These are phyloP conservation scores for Diaporthe longicolla DNA, from an alignment of 2,329 filamentous ascomycete genomes.

Conservation along the genomic window DNA sequence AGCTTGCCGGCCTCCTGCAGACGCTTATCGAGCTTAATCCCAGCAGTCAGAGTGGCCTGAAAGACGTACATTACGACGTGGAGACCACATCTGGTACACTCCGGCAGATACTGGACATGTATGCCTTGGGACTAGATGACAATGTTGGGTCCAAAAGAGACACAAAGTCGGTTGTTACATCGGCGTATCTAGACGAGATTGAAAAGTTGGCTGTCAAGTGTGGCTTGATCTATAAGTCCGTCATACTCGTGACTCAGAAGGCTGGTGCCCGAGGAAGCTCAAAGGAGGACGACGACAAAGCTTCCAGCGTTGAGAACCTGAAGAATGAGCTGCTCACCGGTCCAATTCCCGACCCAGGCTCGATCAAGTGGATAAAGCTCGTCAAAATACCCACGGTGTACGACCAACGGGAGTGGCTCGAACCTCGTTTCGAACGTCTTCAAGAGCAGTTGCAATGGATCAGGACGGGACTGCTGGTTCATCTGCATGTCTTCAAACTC, in stretches of 20 bases:
- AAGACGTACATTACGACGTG: neutral
- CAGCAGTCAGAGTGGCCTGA: neutral
- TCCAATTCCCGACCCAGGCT: conserved; percentile 31
- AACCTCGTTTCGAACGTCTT: neutral
- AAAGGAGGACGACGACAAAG: neutral
- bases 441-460: conserved; percentile 35
- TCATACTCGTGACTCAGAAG: conserved; percentile 30
- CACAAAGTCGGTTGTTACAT: conserved; percentile 1
- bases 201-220: conserved; percentile 33
- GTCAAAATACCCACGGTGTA: neutral
- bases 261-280: neutral
- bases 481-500: conserved; percentile 34
- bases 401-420: conserved; percentile 3
- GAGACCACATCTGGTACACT: conserved; percentile 11
- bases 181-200: conserved; percentile 9
- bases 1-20: conserved; percentile 31
- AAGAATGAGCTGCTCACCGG: conserved; percentile 28
- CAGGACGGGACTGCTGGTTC: conserved; percentile 11
- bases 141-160: neutral
- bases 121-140: neutral
- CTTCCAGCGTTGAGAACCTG: neutral
- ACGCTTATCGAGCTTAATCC: neutral
- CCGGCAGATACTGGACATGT: conserved; percentile 18
- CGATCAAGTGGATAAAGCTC: conserved; percentile 13
- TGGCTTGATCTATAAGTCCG: conserved; percentile 31